A percentile compares a stretch with the other conserved stretches of the same genome.
Conservation (phyloP, 306 rosid species). For the Prunus mongolica region DNA sequence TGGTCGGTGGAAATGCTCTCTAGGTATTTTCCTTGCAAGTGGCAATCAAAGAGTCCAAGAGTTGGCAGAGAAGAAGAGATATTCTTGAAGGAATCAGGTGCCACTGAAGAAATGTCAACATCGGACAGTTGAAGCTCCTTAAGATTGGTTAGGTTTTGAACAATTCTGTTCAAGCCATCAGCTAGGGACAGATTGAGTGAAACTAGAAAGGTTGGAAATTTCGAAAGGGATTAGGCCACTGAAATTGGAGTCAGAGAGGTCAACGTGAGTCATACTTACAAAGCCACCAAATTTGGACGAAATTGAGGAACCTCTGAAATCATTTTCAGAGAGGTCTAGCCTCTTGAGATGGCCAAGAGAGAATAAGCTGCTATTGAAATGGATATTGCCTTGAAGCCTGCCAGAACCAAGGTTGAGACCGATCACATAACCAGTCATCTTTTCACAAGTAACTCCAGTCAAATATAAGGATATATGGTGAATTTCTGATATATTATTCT, state of each 20-base stretch:
- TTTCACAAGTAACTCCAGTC: conserved; percentile 9
- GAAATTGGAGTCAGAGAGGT: too few species aligned
- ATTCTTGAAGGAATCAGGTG: not conserved
- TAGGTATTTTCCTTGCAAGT: not conserved
- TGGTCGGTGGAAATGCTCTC: not conserved
- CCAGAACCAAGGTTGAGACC: not conserved
- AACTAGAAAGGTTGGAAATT: not conserved
- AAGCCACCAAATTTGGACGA: conserved; percentile 5
- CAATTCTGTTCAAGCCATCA: too few species aligned
- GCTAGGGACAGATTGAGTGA: not conserved
- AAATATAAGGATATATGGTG: too few species aligned
- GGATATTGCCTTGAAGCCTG: too few species aligned
- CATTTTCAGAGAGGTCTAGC: not conserved
- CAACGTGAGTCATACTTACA: not conserved
- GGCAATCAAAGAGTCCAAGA: fast-evolving
- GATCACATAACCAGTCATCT: not conserved
- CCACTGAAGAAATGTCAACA: not conserved
- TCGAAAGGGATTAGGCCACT: too few species aligned
- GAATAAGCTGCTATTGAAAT: too few species aligned
- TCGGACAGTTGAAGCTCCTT: too few species aligned
- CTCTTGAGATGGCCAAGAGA: too few species aligned
- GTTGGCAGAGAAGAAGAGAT: not conserved
- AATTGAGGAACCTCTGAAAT: conserved; percentile 1
- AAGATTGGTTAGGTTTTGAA: too few species aligned
- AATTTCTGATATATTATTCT: too few species aligned